Conservation (phyloP, 345 rosid species). For the Trapa incisa region DNA sequence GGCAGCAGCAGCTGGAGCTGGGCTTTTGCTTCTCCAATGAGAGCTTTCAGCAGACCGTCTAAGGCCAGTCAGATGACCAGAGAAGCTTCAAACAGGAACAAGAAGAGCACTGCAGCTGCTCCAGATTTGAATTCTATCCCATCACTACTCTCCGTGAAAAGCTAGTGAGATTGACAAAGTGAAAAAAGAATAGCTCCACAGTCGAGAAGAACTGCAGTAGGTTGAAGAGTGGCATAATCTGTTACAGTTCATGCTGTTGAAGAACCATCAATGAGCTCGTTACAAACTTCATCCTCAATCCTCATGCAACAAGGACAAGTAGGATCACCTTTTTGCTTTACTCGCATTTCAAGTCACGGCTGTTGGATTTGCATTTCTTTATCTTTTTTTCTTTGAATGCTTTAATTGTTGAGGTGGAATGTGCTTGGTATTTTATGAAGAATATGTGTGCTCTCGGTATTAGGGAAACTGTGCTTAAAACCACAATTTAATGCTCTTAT, state of each 20-base stretch:
- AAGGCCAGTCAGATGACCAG: slow-evolving; percentile 25
- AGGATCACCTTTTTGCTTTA: neutral
- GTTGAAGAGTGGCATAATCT: too few species aligned
- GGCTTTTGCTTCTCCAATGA: slow-evolving; percentile 94
- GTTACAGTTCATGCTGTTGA: neutral
- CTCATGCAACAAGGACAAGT: neutral
- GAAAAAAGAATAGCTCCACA: neutral
- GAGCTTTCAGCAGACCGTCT: slow-evolving; percentile 54
- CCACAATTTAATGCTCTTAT: too few species aligned
- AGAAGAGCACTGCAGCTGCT: slow-evolving; percentile 18
- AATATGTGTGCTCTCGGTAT: neutral
- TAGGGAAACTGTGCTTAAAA: neutral
- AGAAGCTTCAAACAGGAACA: slow-evolving; percentile 9
- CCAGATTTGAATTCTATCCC: slow-evolving; percentile 60
- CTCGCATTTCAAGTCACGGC: neutral
- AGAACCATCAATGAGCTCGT: neutral
- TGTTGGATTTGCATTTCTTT: neutral
- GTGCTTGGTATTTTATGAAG: neutral
- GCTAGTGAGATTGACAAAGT: slow-evolving; percentile 11
- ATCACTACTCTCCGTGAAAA: slow-evolving; percentile 41
- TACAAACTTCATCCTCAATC: neutral
- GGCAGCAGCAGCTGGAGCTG: slow-evolving; percentile 71
- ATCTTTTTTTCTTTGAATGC: neutral
- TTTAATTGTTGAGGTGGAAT: neutral
- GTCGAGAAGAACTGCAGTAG: neutral